Conservation (phyloP, 2,329 filamentous ascomycete species). For the Penicillium aurantiogriseum region DNA sequence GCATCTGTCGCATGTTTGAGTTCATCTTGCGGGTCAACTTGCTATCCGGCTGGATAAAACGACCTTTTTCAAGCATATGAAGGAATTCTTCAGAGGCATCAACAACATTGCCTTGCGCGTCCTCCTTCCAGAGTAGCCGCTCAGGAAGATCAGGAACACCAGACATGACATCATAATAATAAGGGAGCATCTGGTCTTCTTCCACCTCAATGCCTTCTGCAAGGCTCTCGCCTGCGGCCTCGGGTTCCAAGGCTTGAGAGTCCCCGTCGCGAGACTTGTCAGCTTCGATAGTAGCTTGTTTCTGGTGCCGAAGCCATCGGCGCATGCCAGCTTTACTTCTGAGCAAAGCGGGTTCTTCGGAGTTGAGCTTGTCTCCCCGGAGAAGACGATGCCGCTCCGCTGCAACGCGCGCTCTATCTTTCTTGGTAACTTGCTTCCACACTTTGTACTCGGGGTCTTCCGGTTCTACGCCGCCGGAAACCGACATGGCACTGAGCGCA, state of each 20-base stretch:
- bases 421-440: conserved; percentile 99
- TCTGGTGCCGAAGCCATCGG: conserved; percentile 76
- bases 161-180: conserved; percentile 89
- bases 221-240: conserved; percentile 67
- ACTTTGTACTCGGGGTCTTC: conserved; percentile 91
- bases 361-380: conserved; percentile 76
- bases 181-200: conserved; percentile 78
- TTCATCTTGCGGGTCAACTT: conserved; percentile 77
- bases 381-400: conserved; percentile 86
- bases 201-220: conserved; percentile 94
- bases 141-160: conserved; percentile 80
- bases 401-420: conserved; percentile 81
- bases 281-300: conserved; percentile 61
- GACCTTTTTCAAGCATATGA: conserved; percentile 69
- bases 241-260: conserved; percentile 49
- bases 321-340: conserved; percentile 86
- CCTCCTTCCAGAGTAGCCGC: conserved; percentile 82
- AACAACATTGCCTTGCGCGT: conserved; percentile 82
- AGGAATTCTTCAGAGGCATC: conserved; percentile 85
- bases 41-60: conserved; percentile 73
- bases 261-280: conserved; percentile 47
- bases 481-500: conserved; percentile 64
- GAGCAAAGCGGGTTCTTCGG: conserved; percentile 82
- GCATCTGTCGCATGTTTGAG: conserved; percentile 88
- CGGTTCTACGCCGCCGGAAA: conserved; percentile 77